Evolutionary conservation across 257 asterid genomes (phyloP).

Genomic region (Rehmannia glutinosa): DNA sequence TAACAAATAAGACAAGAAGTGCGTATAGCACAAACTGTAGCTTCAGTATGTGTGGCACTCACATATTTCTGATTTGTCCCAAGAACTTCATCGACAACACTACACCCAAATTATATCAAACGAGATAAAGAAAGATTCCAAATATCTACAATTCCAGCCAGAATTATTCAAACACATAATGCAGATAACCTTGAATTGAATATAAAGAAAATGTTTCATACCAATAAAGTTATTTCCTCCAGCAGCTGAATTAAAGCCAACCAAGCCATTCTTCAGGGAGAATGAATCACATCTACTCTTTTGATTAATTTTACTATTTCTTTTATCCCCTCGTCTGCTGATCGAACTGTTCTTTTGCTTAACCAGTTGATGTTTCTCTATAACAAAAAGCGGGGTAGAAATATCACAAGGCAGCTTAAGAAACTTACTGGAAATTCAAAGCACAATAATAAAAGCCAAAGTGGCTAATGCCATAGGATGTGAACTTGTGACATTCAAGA

Average conservation of each 20-base stretch:
- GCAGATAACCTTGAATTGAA: background rate
- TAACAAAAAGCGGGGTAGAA: conserved; percentile 17
- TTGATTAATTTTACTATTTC: conserved; percentile 52
- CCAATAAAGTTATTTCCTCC: conserved; percentile 81
- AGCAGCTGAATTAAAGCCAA: conserved; percentile 65
- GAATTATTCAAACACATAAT: background rate
- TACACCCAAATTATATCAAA: background rate
- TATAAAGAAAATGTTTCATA: conserved; percentile 26
- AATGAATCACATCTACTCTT: conserved; percentile 64
- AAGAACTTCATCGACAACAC: background rate
- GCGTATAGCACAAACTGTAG: background rate
- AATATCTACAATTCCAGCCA: conserved; percentile 6
- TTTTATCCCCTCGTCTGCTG: conserved; percentile 76
- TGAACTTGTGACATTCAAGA: background rate
- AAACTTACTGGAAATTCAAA: background rate
- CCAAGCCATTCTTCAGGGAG: conserved; percentile 73
- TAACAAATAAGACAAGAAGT: background rate
- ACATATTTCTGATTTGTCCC: background rate
- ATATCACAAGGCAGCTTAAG: conserved; percentile 10
- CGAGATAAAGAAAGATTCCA: background rate
- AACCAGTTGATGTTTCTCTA: conserved; percentile 56
- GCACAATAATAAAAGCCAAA: conserved; percentile 2
- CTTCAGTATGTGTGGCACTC: background rate
- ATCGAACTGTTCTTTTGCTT: conserved; percentile 58
- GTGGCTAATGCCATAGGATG: conserved; percentile 8